Conservation (phyloP, 148 eudicot species). For the Tetragonia tetragonoides region DNA sequence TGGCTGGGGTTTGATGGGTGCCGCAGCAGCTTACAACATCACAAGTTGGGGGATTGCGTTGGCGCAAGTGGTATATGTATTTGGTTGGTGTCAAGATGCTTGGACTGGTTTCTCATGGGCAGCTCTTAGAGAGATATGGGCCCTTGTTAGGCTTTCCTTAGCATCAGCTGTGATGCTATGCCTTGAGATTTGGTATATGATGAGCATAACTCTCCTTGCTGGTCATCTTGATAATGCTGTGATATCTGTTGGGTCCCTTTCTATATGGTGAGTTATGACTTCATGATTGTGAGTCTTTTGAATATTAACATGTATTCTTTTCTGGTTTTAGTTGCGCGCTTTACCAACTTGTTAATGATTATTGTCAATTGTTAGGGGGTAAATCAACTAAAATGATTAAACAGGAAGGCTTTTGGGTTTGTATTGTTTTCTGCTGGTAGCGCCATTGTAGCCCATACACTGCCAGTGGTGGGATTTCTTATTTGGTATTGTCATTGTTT, state of each 20-base stretch:
- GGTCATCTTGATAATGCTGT: constrained; percentile 68
- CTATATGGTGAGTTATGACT: constrained; percentile 60
- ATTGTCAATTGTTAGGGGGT: neutral
- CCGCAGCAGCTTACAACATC: constrained; percentile 57
- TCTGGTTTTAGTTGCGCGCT: neutral
- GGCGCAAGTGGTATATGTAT: constrained; percentile 54
- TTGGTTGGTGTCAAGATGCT: constrained; percentile 68
- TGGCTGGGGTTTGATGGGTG: constrained; percentile 65
- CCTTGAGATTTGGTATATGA: constrained; percentile 76
- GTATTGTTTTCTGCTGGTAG: neutral
- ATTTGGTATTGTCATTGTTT: too few relatives aligned
- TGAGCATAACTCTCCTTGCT: constrained; percentile 60
- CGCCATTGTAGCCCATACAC: neutral
- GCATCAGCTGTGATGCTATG: constrained; percentile 83
- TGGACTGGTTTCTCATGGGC: constrained; percentile 62
- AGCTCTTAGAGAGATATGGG: constrained; percentile 70
- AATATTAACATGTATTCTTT: neutral
- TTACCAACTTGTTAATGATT: neutral
- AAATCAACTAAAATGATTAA: neutral
- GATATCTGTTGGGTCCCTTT: constrained; percentile 71
- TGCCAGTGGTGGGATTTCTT: too few relatives aligned
- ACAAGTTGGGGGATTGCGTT: constrained; percentile 43
- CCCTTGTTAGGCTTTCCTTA: constrained; percentile 64
- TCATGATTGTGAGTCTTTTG: neutral
- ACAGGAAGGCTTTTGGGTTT: too few relatives aligned